Evolutionary conservation across 108 stramenopile species (phyloP).

Genomic region (Pseudonitzschia multiseries): DNA sequence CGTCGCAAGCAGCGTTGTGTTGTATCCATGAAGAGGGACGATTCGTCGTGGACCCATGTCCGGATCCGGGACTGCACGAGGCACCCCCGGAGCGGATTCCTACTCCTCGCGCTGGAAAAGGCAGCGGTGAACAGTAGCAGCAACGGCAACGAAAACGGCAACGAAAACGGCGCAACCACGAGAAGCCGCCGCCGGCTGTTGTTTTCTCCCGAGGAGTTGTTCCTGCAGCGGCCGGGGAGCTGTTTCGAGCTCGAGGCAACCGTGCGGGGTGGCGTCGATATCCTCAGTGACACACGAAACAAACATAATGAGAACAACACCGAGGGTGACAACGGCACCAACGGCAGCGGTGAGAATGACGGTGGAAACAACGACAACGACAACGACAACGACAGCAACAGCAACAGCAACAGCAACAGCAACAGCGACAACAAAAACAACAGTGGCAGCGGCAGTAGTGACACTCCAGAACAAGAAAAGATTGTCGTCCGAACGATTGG

Average conservation of each 20-base stretch:
- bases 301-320: background rate
- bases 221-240: slow-evolving; percentile 18
- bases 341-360: background rate
- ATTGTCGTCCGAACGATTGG: background rate
- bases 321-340: background rate
- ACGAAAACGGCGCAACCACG: no score
- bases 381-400: background rate
- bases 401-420: background rate
- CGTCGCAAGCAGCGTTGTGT: no score
- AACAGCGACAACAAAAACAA: background rate
- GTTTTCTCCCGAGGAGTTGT: slow-evolving; percentile 31
- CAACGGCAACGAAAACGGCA: background rate
- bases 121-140: background rate
- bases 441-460: no score
- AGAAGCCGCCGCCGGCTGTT: no score
- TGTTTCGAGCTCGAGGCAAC: slow-evolving; percentile 38
- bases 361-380: background rate
- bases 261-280: background rate
- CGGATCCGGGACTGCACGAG: background rate
- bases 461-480: background rate
- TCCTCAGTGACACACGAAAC: no score
- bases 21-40: background rate
- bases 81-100: background rate
- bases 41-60: background rate
- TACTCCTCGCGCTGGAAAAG: background rate